Percentiles rank a stretch among this genome's conserved stretches.
Evolutionary conservation across 176 grass and related monocot genomes (phyloP).

Genomic region (Hordeum marinum): DNA sequence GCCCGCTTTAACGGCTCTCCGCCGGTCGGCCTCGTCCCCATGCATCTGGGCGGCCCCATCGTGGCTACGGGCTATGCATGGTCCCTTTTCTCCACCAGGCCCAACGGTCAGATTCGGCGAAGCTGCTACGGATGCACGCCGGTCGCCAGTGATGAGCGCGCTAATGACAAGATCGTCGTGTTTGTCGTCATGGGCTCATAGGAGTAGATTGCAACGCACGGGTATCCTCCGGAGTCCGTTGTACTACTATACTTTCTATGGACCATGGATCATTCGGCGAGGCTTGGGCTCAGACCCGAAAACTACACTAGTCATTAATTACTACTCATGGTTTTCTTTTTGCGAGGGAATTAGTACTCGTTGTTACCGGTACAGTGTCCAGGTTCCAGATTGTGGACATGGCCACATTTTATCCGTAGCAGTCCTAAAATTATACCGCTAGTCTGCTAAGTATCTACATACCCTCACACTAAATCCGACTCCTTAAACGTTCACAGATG

Average conservation of each 20-base stretch:
- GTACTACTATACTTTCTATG: background rate
- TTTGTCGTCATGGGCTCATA: slow-evolving; percentile 3
- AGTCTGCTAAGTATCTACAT: too few relatives aligned
- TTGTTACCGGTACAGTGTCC: background rate
- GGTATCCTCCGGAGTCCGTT: background rate
- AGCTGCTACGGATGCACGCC: background rate
- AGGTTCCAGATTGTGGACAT: background rate
- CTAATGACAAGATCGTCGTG: background rate
- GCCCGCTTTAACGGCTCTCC: slow-evolving; percentile 34
- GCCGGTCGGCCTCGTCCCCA: background rate
- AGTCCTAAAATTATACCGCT: background rate
- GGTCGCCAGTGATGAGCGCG: background rate
- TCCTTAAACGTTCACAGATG: too few relatives aligned
- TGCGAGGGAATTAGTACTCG: too few relatives aligned
- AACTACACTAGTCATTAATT: background rate
- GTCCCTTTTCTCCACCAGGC: background rate
- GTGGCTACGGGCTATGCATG: background rate
- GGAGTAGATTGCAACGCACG: slow-evolving; percentile 17
- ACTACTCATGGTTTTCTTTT: too few relatives aligned
- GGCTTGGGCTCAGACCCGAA: background rate
- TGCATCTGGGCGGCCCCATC: background rate
- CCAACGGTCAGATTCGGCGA: slow-evolving; percentile 47
- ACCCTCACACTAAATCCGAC: too few relatives aligned
- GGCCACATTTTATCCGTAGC: background rate
- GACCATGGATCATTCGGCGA: background rate